Evolutionary conservation across 768 basidiomycete species (phyloP).

Genomic region (Wakefieldia striispora): DNA sequence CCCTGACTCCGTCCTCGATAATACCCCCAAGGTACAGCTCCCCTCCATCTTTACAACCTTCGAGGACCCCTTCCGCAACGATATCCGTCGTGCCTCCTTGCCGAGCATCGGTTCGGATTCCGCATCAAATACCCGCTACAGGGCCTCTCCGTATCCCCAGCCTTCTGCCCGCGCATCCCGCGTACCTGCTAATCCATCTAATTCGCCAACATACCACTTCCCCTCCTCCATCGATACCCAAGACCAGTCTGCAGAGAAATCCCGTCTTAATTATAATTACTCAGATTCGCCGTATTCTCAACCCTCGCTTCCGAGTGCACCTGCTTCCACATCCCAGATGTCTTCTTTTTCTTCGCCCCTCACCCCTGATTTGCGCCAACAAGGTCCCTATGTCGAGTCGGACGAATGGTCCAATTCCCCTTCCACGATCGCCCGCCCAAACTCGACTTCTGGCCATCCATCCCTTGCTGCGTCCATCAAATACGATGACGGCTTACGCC

Average conservation of each 20-base stretch:
- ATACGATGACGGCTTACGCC: constrained; percentile 70
- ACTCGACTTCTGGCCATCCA: constrained; percentile 60
- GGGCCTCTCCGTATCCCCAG: constrained; percentile 58
- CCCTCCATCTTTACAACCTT: constrained; percentile 74
- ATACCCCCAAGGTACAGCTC: constrained; percentile 56
- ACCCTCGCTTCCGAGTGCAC: constrained; percentile 50
- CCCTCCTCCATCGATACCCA: constrained; percentile 43
- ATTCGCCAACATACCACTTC: constrained; percentile 54
- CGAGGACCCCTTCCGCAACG: constrained; percentile 54
- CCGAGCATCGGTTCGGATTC: constrained; percentile 56
- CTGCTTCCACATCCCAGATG: constrained; percentile 50
- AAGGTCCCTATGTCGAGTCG: constrained; percentile 41
- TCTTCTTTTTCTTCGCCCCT: constrained; percentile 48
- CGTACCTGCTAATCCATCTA: constrained; percentile 39
- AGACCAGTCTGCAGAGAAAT: constrained; percentile 38
- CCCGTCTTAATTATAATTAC: constrained; percentile 41
- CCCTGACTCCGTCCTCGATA: constrained; percentile 41
- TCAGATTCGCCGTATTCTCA: constrained; percentile 45
- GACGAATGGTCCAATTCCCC: constrained; percentile 57
- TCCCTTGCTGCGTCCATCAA: constrained; percentile 51
- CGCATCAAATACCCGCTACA: constrained; percentile 39
- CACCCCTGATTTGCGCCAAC: constrained; percentile 46
- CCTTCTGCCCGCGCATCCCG: constrained; percentile 47
- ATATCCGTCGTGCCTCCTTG: constrained; percentile 61
- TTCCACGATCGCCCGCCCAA: constrained; percentile 63